Evolutionary conservation across 257 asterid species (phyloP), one percentile per base, ranked within the genome.

Genomic region (Salvia splendens): DNA sequence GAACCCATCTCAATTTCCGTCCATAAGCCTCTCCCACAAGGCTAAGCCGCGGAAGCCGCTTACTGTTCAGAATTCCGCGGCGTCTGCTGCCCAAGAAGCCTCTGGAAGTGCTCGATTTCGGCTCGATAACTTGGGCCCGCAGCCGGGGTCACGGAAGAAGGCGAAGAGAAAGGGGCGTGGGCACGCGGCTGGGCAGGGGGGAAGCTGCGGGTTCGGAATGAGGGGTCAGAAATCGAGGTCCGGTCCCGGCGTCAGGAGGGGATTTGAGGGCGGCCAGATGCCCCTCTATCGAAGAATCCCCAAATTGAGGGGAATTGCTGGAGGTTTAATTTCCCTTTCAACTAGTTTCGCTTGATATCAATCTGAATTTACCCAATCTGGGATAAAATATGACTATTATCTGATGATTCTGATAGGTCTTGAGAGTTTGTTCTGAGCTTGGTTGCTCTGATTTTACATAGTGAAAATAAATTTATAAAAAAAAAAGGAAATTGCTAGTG

Each of bases 201-300:
- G 97, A 60, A 94, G 99, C 80, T 94, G 99, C 72, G 88, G 88
- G 57, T 83, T 81, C 24, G 88, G 88, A 11, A 83, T 83, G 88
- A 83, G 84, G 77, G 96, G 99, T 66, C 97, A 94, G 86, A 94
- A 91, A 74, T 91, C 99, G 32, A 86, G 99, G 95, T 94, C 99
- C 10, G 99, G 99, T 35, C 99, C 99, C 10, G 96, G 95, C 10
- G 96, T 91, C 4, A 70, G 88, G 38, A 82, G 68, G 72, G 81
- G 81, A 0, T 77, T 77, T 48, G 81, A 77, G 47, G 81, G 81
- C 4, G 98, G 99, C 15, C 97, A 92, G 75, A 89, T 87, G 97
- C 98, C 98, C 0, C 85, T 88, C 24, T 93, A 88, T 67, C 75
- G 99, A 24, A 85, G 97, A 63, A 50, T 88, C 62, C 96, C 96